Evolutionary conservation across 306 rosid species (phyloP).

Genomic region (Sicyos baderoa): DNA sequence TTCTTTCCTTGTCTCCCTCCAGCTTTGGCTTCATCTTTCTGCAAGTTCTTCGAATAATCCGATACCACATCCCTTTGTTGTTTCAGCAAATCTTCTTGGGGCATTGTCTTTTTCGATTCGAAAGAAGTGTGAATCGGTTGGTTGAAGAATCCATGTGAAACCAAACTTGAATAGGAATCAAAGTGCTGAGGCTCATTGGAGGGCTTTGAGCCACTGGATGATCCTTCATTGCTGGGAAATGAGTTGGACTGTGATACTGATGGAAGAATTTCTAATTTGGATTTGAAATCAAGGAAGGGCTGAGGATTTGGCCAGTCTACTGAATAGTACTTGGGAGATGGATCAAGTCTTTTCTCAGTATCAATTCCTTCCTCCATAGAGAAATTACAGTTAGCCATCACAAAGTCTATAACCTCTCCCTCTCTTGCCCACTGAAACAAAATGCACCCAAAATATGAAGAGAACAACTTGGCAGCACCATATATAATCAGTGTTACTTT

Average conservation of each 20-base stretch:
- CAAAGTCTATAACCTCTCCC: constrained; percentile 35
- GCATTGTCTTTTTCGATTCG: constrained; percentile 18
- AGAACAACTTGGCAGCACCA: neutral
- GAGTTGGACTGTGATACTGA: constrained; percentile 31
- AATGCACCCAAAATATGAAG: constrained; percentile 19
- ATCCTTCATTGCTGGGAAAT: constrained; percentile 45
- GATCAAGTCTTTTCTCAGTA: constrained; percentile 22
- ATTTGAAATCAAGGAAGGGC: constrained; percentile 21
- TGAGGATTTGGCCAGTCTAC: constrained; percentile 20
- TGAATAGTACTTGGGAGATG: constrained; percentile 20
- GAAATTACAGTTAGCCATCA: constrained; percentile 35
- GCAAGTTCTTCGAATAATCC: constrained; percentile 24
- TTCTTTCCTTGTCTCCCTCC: constrained; percentile 27
- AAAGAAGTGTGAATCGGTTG: constrained; percentile 24
- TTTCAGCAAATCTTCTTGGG: constrained; percentile 25
- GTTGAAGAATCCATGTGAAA: constrained; percentile 22
- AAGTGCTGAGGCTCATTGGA: constrained; percentile 32
- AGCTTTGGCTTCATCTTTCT: constrained; percentile 24
- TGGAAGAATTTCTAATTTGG: constrained; percentile 24
- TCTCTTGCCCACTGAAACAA: constrained; percentile 52
- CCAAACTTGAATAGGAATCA: constrained; percentile 26
- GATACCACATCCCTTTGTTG: constrained; percentile 23
- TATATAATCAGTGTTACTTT: neutral
- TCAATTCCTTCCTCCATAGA: constrained; percentile 39
- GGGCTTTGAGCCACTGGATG: constrained; percentile 48